Conservation (phyloP, 1,284 basidiomycete genomes). For the Melampsora americana region DNA sequence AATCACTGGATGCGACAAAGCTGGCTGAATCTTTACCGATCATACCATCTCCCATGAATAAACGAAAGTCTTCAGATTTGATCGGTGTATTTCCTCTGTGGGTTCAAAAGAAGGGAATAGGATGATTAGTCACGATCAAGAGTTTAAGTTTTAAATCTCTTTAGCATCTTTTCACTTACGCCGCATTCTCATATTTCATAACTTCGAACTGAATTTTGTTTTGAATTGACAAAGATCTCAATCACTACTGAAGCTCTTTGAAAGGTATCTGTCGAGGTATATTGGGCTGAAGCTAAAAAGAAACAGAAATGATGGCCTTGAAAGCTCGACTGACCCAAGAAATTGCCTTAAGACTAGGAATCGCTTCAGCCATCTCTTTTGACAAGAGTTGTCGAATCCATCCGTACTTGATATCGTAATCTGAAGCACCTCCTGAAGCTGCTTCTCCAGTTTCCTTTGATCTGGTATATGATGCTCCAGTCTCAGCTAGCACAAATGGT, state of each 20-base stretch:
- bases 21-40: no score
- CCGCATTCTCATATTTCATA: constrained; percentile 36
- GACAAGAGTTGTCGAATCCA: constrained; percentile 26
- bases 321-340: constrained; percentile 22
- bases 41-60: neutral
- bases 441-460: constrained; percentile 9
- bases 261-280: neutral
- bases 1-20: no score
- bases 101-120: neutral
- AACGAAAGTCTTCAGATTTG: constrained; percentile 37
- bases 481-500: constrained; percentile 26
- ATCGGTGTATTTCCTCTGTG: constrained; percentile 25
- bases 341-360: constrained; percentile 31
- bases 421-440: constrained; percentile 6
- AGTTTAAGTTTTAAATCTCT: neutral
- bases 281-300: neutral
- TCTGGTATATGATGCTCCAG: constrained; percentile 27
- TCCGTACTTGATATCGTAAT: constrained; percentile 27
- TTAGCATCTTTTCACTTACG: neutral
- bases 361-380: constrained; percentile 13
- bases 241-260: neutral
- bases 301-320: neutral
- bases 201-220: constrained; percentile 26
- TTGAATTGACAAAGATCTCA: neutral
- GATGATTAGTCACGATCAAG: neutral